Percentiles rank a stretch among this genome's conserved stretches.
phyloP scores from a whole-genome alignment of 2,329 filamentous ascomycete species.

The Aureobasidium mangrovei region DNA sequence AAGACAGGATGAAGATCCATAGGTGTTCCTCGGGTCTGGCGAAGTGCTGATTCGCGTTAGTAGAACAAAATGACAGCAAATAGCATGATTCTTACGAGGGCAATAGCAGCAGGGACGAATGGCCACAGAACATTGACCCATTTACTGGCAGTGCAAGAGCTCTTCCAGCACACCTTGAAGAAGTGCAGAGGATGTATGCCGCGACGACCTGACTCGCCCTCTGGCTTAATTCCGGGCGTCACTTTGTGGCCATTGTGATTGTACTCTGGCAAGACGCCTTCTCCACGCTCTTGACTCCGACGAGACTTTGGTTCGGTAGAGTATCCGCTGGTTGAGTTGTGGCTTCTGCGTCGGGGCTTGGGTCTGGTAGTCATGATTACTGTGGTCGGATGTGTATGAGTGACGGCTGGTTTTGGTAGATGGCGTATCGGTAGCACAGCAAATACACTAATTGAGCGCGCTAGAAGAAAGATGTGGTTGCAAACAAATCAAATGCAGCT shows the following conservation, averaged over 20 bases:
- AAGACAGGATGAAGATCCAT: slow-evolving; percentile 40
- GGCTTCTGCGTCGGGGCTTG: slow-evolving; percentile 11
- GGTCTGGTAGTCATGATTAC: slow-evolving; percentile 12
- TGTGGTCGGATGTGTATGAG: too few species aligned
- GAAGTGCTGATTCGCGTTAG: slow-evolving; percentile 28
- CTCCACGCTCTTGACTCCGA: slow-evolving; percentile 15
- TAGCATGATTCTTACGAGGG: slow-evolving; percentile 21
- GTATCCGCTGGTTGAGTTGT: slow-evolving; percentile 1
- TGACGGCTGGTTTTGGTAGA: too few species aligned
- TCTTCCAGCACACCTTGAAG: slow-evolving; percentile 35
- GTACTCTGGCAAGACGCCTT: slow-evolving; percentile 26
- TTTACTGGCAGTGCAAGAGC: slow-evolving; percentile 38
- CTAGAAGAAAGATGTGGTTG: too few species aligned
- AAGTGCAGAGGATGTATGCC: slow-evolving; percentile 38
- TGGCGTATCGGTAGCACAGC: too few species aligned
- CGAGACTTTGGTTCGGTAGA: slow-evolving; percentile 6
- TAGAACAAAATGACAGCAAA: background rate
- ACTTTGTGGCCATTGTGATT: slow-evolving; percentile 39
- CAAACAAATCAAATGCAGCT: too few species aligned
- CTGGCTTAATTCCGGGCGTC: slow-evolving; percentile 34
- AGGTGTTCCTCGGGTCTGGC: slow-evolving; percentile 32
- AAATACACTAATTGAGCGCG: too few species aligned
- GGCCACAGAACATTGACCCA: slow-evolving; percentile 44
- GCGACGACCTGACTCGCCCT: slow-evolving; percentile 40
- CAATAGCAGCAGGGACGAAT: slow-evolving; percentile 39